Evolutionary conservation across 2,329 filamentous ascomycete genomes (phyloP), one percentile per base, ranked within the genome.

Genomic region (Pseudogymnoascus sp.): DNA sequence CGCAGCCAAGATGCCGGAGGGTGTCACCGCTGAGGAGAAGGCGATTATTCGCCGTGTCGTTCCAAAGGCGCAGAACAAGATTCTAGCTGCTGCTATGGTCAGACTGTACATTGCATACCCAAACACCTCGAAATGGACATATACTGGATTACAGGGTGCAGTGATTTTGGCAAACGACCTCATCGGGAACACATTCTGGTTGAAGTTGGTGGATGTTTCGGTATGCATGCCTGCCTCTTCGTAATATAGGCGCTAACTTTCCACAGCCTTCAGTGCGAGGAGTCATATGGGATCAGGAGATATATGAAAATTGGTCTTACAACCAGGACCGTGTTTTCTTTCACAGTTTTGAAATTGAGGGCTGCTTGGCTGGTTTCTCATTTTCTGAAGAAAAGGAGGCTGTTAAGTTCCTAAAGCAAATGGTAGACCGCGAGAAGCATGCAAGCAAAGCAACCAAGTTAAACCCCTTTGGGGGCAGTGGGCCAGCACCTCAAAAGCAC

Each of bases 321-420:
- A 96, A 97, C 77, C 93, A 97, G 73, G 95, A 99, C 75, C 88
- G 95, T 66, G 93, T 91, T 65, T 99, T 97, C 78, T 99, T 99
- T 78, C 93, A 97, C 77, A 92, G 91, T 5, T 99, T 99, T 74
- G 95, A 99, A 78, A 83, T 96, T 63, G 93, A 97, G 76, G 87
- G 96, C 67, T 97, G 92, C 72, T 79, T 96, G 65, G 95, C 92
- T 5, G 95, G 88, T 0, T 79, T 99, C 65, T 96, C 91, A 23
- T 99, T 99, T 72, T 87, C 89, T 65, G 95, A 97, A 75, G 95
- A 97, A 79, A 97, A 97, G 77, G 95, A 99, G 78, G 95, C 95
- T 35, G 96, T 91, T 77, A 90, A 91, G 64, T 97, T 99, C 78
- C 88, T 93, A 77, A 96, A 97, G 83, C 97, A 97, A 81, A 90